Percentiles rank a stretch among this genome's conserved stretches.
Evolutionary conservation across 768 basidiomycete genomes (phyloP).

Genomic region (Lactarius indigo): DNA sequence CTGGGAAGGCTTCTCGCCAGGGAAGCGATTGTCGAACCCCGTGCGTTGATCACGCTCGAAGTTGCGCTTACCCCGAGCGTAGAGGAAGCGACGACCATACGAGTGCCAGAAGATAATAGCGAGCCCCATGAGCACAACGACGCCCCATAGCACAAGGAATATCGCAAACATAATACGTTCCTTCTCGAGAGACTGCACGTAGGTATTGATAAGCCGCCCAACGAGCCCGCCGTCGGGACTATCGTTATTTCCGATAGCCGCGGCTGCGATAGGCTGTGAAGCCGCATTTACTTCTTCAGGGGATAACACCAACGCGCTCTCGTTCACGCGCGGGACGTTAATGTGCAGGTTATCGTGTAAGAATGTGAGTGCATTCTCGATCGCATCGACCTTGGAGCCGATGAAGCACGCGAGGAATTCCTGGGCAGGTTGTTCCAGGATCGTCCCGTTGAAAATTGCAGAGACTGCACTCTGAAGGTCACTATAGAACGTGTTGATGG

Average conservation of each 20-base stretch:
- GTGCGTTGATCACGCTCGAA: constrained; percentile 26
- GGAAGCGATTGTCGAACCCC: constrained; percentile 28
- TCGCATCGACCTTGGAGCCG: constrained; percentile 83
- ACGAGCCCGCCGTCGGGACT: constrained; percentile 57
- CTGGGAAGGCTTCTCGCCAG: constrained; percentile 26
- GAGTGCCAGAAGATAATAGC: constrained; percentile 70
- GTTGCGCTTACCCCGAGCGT: constrained; percentile 44
- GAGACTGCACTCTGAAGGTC: constrained; percentile 79
- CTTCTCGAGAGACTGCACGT: constrained; percentile 67
- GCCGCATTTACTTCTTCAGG: constrained; percentile 68
- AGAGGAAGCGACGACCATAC: constrained; percentile 43
- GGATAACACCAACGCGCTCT: constrained; percentile 74
- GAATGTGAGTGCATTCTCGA: constrained; percentile 89
- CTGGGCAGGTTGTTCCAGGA: constrained; percentile 75
- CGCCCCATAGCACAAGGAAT: constrained; percentile 78
- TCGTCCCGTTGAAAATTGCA: constrained; percentile 77
- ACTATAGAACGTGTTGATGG: constrained; percentile 80
- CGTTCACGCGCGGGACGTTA: constrained; percentile 73
- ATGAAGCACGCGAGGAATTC: constrained; percentile 88
- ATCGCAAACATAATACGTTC: constrained; percentile 82
- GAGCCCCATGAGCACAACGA: constrained; percentile 81
- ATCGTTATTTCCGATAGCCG: constrained; percentile 63
- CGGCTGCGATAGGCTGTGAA: constrained; percentile 74
- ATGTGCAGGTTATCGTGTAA: constrained; percentile 83
- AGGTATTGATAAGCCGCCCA: constrained; percentile 67